phyloP scores from a whole-genome alignment of 2,329 filamentous ascomycete species.

The Scedosporium minutisporum region DNA sequence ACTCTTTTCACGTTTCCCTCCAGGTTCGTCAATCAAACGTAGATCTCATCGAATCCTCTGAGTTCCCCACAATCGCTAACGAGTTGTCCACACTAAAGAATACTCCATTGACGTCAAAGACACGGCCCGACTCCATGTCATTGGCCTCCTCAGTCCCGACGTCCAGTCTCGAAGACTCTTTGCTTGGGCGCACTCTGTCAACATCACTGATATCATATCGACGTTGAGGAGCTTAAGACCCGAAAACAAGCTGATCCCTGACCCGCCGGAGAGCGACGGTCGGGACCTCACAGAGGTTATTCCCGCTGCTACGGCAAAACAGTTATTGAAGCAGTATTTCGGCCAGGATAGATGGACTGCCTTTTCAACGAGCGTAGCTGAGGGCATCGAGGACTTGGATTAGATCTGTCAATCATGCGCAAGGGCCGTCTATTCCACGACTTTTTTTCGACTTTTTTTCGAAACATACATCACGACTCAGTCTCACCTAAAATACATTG shows the following conservation, averaged over 20 bases:
- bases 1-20: not conserved
- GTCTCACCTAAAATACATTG: too few species aligned
- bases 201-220: constrained; percentile 8
- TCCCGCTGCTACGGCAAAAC: constrained; percentile 8
- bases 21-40: not conserved
- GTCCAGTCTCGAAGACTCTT: not conserved
- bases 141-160: not conserved
- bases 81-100: not conserved
- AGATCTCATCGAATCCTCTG: too few species aligned
- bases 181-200: not conserved
- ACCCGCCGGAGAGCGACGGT: constrained; percentile 6
- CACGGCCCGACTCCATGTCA: not conserved
- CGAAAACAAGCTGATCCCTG: constrained; percentile 10
- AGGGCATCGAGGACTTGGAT: constrained; percentile 7
- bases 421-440: too few species aligned
- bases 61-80: too few species aligned
- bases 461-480: too few species aligned
- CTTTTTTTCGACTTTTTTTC: too few species aligned
- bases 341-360: constrained; percentile 7
- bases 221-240: constrained; percentile 6
- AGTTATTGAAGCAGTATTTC: constrained; percentile 9
- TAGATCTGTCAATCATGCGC: too few species aligned
- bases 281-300: constrained; percentile 8
- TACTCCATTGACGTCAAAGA: not conserved
- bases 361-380: constrained; percentile 8